phyloP scores from a whole-genome alignment of 2,329 filamentous ascomycete species.

The Aspergillus brasiliensis region DNA sequence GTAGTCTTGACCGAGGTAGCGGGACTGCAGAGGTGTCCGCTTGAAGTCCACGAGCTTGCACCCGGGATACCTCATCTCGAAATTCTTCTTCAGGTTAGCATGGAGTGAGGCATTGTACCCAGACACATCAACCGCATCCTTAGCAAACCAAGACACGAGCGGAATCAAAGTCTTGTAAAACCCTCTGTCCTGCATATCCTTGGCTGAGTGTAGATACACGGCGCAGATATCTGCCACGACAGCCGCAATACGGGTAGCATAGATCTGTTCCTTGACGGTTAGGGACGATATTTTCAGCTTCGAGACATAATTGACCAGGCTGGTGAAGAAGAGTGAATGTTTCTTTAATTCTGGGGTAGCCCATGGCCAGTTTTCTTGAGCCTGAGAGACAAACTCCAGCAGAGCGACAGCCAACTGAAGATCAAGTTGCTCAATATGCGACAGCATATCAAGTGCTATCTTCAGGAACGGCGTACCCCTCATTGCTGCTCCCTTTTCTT shows the following conservation, averaged over 20 bases:
- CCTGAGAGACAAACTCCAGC: constrained; percentile 81
- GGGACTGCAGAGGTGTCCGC: constrained; percentile 66
- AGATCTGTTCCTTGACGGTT: constrained; percentile 48
- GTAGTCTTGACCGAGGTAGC: constrained; percentile 72
- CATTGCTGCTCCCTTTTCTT: constrained; percentile 52
- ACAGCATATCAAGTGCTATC: constrained; percentile 71
- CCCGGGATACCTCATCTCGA: constrained; percentile 73
- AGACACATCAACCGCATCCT: constrained; percentile 75
- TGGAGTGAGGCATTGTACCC: constrained; percentile 88
- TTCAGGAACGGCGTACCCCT: constrained; percentile 69
- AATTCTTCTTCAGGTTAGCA: constrained; percentile 79
- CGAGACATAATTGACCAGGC: constrained; percentile 69
- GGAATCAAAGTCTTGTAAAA: constrained; percentile 72
- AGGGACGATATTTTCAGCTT: constrained; percentile 60
- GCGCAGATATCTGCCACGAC: constrained; percentile 85
- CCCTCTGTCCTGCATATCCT: constrained; percentile 69
- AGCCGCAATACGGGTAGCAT: constrained; percentile 72
- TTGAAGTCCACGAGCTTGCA: constrained; percentile 79
- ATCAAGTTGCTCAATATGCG: constrained; percentile 64
- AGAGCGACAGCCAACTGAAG: constrained; percentile 71
- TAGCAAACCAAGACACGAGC: constrained; percentile 76
- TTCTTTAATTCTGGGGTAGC: constrained; percentile 78
- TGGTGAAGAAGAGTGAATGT: constrained; percentile 71
- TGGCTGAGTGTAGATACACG: constrained; percentile 84
- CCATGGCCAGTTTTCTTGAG: constrained; percentile 96